phyloP scores from a whole-genome alignment of 1,284 basidiomycete species.

The Marasmius tenuissimus region DNA sequence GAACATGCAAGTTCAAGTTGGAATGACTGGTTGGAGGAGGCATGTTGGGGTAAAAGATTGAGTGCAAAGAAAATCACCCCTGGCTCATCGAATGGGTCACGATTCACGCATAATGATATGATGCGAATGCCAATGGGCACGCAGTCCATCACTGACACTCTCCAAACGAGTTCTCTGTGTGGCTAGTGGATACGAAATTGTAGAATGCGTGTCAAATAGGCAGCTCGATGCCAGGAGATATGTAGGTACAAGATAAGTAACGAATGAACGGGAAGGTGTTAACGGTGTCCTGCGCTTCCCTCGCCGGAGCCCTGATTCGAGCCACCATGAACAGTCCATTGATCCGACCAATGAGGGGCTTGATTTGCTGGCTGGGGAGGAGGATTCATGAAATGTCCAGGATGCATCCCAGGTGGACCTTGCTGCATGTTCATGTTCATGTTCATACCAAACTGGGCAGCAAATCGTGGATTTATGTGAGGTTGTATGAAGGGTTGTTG shows the following conservation, averaged over 20 bases:
- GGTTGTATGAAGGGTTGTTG: constrained; percentile 61
- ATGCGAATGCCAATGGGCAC: too few species aligned
- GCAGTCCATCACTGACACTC: too few species aligned
- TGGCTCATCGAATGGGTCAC: too few species aligned
- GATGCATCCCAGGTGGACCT: not conserved
- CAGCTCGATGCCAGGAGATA: too few species aligned
- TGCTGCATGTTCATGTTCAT: not conserved
- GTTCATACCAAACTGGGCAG: constrained; percentile 17
- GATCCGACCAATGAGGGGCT: not conserved
- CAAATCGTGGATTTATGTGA: constrained; percentile 80
- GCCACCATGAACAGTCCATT: constrained; percentile 1
- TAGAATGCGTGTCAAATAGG: too few species aligned
- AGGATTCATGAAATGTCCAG: constrained; percentile 1
- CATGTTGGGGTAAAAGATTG: constrained; percentile 33
- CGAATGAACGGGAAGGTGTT: too few species aligned
- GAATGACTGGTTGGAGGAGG: constrained; percentile 46
- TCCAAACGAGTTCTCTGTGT: too few species aligned
- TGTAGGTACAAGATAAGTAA: too few species aligned
- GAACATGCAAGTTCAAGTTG: constrained; percentile 51
- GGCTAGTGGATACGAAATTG: too few species aligned
- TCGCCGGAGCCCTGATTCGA: not conserved
- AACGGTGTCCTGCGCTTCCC: not conserved
- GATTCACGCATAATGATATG: not conserved
- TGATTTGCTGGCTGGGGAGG: not conserved
- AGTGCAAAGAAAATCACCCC: not conserved